phyloP scores from a whole-genome alignment of 2,329 filamentous ascomycete species.

The Trichophaea hybrida region DNA sequence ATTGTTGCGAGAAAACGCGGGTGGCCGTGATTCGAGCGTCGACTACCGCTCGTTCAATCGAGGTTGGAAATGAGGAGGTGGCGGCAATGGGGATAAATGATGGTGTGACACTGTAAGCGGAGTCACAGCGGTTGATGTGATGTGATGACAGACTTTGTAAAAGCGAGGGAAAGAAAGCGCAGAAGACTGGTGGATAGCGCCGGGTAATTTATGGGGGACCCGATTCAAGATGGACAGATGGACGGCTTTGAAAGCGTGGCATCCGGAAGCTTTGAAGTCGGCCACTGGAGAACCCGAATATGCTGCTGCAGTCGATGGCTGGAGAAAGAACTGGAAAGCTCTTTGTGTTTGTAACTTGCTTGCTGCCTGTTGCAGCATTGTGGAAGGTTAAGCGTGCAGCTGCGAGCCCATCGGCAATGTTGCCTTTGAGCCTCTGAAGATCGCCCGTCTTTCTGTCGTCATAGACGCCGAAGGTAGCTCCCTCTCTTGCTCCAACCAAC shows the following conservation, averaged over 20 bases:
- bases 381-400: no score
- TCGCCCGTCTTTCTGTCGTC: not conserved
- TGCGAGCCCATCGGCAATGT: not conserved
- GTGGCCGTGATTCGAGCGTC: not conserved
- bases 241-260: no score
- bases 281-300: no score
- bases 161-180: not conserved
- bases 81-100: not conserved
- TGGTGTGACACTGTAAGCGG: not conserved
- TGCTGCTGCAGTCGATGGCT: no score
- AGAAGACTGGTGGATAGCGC: not conserved
- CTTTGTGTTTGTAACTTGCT: no score
- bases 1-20: not conserved
- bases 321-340: no score
- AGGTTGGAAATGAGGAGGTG: no score
- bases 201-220: not conserved
- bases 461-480: not conserved
- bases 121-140: conserved; percentile 10
- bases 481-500: not conserved
- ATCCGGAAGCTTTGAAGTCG: no score
- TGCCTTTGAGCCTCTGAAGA: not conserved
- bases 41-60: not conserved
- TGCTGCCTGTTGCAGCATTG: no score
- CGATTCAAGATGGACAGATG: not conserved
- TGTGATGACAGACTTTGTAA: not conserved